Evolutionary conservation across 129 eudicot species (phyloP).

Genomic region (Lonicera japonica): DNA sequence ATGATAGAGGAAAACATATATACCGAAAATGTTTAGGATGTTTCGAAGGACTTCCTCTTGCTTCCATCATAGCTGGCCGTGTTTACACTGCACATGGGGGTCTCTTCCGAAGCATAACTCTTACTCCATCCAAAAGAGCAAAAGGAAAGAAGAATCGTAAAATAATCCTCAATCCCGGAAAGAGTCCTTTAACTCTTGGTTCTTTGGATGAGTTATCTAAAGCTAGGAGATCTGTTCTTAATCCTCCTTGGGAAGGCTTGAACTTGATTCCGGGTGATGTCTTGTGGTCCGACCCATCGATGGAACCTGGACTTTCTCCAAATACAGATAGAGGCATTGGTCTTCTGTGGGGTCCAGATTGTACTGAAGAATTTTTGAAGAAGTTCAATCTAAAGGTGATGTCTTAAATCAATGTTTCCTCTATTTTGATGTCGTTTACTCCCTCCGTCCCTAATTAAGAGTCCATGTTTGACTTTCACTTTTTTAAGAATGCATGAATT

Average conservation of each 20-base stretch:
- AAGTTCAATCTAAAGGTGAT: constrained; percentile 69
- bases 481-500: no score
- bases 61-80: constrained; percentile 75
- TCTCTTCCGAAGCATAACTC: constrained; percentile 63
- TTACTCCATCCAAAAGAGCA: constrained; percentile 56
- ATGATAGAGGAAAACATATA: constrained; percentile 80
- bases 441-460: no score
- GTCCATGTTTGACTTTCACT: no score
- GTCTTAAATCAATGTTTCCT: not conserved
- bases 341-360: constrained; percentile 96
- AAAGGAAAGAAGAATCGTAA: constrained; percentile 90
- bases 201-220: constrained; percentile 78
- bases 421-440: not conserved
- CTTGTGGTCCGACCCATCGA: constrained; percentile 97
- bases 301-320: constrained; percentile 81
- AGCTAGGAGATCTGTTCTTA: constrained; percentile 95
- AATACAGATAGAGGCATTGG: constrained; percentile 95
- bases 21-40: constrained; percentile 92
- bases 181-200: constrained; percentile 55
- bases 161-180: constrained; percentile 46
- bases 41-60: constrained; percentile 98
- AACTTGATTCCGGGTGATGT: constrained; percentile 98
- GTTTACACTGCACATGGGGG: constrained; percentile 99
- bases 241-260: constrained; percentile 98
- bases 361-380: constrained; percentile 87